Evolutionary conservation across 441 rosid genomes (phyloP).

Genomic region (Flueggea neowawraea): DNA sequence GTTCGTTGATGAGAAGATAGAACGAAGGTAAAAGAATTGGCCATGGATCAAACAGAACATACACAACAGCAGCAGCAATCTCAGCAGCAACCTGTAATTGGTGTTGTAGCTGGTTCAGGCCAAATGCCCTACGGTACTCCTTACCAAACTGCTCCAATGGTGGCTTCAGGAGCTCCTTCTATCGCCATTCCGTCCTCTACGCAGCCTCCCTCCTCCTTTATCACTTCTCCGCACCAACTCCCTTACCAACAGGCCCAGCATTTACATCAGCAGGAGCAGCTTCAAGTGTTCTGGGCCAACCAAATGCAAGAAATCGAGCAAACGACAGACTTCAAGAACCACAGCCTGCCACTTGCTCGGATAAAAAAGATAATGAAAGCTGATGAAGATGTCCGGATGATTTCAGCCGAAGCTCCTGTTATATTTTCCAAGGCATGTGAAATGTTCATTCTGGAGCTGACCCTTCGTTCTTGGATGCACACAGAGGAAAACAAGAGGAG

Average conservation of each 20-base stretch:
- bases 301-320: conserved; percentile 88
- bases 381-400: conserved; percentile 93
- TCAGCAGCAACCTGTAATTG: too few relatives aligned
- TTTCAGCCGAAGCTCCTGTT: conserved; percentile 90
- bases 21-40: too few relatives aligned
- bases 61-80: conserved; percentile 1
- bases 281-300: conserved; percentile 78
- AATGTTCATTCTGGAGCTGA: conserved; percentile 86
- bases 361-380: conserved; percentile 97
- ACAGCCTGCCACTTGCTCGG: conserved; percentile 84
- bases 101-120: conserved; percentile 33
- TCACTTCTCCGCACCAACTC: conserved; percentile 48
- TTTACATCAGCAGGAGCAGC: conserved; percentile 76
- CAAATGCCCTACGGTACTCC: conserved; percentile 42
- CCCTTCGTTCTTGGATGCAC: conserved; percentile 89
- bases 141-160: conserved; percentile 41
- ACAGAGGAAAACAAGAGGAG: conserved; percentile 92
- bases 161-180: conserved; percentile 47
- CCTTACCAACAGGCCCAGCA: conserved; percentile 81
- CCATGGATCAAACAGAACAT: too few relatives aligned
- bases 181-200: conserved; percentile 33
- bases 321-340: conserved; percentile 75
- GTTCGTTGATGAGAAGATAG: too few relatives aligned
- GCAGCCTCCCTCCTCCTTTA: conserved; percentile 32
- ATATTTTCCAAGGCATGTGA: conserved; percentile 91